phyloP scores from a whole-genome alignment of 495 filamentous ascomycete genomes.

The Aspergillus homomorphus region DNA sequence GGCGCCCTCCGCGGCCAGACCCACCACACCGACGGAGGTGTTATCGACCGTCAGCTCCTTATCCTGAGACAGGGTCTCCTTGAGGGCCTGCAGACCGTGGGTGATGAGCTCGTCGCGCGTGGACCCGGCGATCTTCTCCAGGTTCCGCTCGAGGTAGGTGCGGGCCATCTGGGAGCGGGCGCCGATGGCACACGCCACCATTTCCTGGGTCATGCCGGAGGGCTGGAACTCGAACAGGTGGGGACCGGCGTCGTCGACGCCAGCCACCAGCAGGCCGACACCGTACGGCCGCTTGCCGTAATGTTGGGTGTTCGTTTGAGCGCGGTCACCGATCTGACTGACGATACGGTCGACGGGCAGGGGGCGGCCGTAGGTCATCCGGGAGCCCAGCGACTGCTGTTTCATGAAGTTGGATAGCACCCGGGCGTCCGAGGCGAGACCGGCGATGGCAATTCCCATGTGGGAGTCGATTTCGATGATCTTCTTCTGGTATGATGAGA shows the following conservation, averaged over 20 bases:
- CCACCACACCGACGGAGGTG: conserved; percentile 84
- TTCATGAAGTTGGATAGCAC: conserved; percentile 99
- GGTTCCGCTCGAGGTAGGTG: conserved; percentile 90
- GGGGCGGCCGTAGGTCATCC: conserved; percentile 90
- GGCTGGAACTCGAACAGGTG: conserved; percentile 99
- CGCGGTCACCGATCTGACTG: conserved; percentile 87
- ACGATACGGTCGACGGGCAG: conserved; percentile 87
- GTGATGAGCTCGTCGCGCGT: conserved; percentile 79
- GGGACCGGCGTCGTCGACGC: conserved; percentile 87
- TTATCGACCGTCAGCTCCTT: conserved; percentile 97
- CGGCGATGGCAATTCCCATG: conserved; percentile 92
- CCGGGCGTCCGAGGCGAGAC: conserved; percentile 95
- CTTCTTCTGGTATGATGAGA: conserved; percentile 99
- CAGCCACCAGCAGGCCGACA: conserved; percentile 88
- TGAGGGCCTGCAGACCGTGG: conserved; percentile 87
- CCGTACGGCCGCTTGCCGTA: conserved; percentile 97
- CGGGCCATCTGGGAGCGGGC: conserved; percentile 95
- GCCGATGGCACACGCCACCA: conserved; percentile 91
- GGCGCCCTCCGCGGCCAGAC: conserved; percentile 52
- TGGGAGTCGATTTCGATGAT: conserved; percentile 95
- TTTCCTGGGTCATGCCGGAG: conserved; percentile 92
- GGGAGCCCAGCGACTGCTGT: conserved; percentile 91
- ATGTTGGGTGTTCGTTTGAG: conserved; percentile 95
- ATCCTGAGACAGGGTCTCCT: conserved; percentile 94
- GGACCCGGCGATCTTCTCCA: conserved; percentile 72